phyloP scores from a whole-genome alignment of 2,329 filamentous ascomycete genomes.

The Penicillium sp. region DNA sequence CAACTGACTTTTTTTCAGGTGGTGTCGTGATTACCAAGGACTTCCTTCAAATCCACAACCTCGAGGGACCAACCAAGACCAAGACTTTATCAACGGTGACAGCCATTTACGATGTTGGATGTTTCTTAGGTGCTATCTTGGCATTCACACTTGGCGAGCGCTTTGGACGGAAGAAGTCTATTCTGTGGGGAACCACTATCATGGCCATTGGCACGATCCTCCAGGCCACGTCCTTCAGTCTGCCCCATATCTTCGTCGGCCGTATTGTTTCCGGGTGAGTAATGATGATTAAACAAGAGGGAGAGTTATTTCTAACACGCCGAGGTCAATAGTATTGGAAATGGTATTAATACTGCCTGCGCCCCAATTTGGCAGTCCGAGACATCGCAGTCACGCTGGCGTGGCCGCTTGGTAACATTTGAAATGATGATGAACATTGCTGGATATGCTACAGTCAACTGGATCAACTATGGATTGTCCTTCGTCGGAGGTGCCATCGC shows the following conservation, averaged over 20 bases:
- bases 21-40: constrained; percentile 57
- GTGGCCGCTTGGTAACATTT: constrained; percentile 49
- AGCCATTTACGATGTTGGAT: constrained; percentile 61
- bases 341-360: constrained; percentile 53
- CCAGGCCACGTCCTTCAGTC: constrained; percentile 47
- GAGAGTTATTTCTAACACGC: background rate
- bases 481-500: constrained; percentile 45
- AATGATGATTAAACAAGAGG: background rate
- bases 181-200: constrained; percentile 49
- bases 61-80: constrained; percentile 39
- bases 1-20: constrained; percentile 27
- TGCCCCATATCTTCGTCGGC: constrained; percentile 53
- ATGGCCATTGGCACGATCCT: constrained; percentile 52
- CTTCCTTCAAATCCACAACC: constrained; percentile 51
- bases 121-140: constrained; percentile 55
- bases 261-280: constrained; percentile 34
- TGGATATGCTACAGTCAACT: constrained; percentile 53
- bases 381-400: constrained; percentile 46
- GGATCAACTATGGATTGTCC: constrained; percentile 54
- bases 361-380: constrained; percentile 54
- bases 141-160: constrained; percentile 48
- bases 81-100: constrained; percentile 49
- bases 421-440: constrained; percentile 54
- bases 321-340: constrained; percentile 40
- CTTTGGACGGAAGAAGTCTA: constrained; percentile 49